Evolutionary conservation across 1,139 yeast species (phyloP), one percentile per base, ranked within the genome.

Genomic region (Cylindricascospora bacillispora): DNA sequence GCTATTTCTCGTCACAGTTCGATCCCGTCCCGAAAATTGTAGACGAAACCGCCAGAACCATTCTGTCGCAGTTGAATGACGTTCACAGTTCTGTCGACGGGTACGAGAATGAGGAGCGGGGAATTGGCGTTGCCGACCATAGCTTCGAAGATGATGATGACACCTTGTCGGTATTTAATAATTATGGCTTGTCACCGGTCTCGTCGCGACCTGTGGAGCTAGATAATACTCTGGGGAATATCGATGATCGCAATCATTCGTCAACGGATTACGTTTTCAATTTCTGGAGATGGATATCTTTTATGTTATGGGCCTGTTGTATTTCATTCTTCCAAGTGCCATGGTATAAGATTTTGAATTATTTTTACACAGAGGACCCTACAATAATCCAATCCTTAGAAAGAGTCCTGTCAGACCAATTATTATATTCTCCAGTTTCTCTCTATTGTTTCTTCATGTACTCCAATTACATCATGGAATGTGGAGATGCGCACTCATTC

Each of bases 381-480:
- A 72, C 79, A 22, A 67, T 86, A 33, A 72, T 86, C 7, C 82
- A 86, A 36, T 93, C 82, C 10, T 62, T 86, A 23, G 75, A 89
- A 38, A 70, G 95, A 35, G 95, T 83, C 1, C 60, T 86, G 33
- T 79, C 93, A 0, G 98, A 89, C 52, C 97, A 89, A 54, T 58
- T 86, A 28, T 70, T 85, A 36, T 89, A 77, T 50, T 83, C 95
- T 2, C 98, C 98, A 1, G 48, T 86, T 1, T 80, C 93, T 2
- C 62, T 89, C 25, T 74, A 78, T 29, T 69, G 74, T 27, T 89
- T 89, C 54, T 82, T 86, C 53, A 68, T 80, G 2, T 89, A 82
- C 52, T 81, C 93, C 25, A 82, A 92, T 6, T 70, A 79, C 38
- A 73, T 83, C 2, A 67, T 85, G 35, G 95, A 86, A 45, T 65